Conservation (phyloP, 495 filamentous ascomycete species). For the Penicillium subrubescens region DNA sequence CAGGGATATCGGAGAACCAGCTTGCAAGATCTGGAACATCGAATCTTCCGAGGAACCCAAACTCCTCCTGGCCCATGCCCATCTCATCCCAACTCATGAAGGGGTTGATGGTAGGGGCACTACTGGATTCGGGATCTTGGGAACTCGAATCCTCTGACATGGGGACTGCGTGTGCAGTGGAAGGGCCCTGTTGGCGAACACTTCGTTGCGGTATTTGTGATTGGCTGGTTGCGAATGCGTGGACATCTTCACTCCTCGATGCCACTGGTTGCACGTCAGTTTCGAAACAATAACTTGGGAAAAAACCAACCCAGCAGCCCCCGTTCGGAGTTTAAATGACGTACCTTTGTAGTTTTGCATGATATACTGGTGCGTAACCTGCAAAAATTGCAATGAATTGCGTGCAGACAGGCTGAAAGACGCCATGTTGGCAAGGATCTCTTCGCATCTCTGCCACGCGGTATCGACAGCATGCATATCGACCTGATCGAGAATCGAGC, state of each 20-base stretch:
- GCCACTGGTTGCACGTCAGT: constrained; percentile 1
- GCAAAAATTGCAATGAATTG: constrained; percentile 37
- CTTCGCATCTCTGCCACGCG: constrained; percentile 34
- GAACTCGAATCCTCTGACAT: neutral
- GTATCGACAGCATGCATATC: constrained; percentile 21
- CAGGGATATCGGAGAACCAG: constrained; percentile 36
- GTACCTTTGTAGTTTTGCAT: constrained; percentile 26
- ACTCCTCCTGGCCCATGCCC: constrained; percentile 27
- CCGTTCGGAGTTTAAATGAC: neutral
- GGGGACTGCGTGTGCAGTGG: constrained; percentile 4
- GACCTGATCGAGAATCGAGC: constrained; percentile 28
- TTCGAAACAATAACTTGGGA: too few relatives aligned
- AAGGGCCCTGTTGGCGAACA: neutral
- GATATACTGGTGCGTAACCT: constrained; percentile 29
- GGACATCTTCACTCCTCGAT: constrained; percentile 6
- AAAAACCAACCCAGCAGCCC: too few relatives aligned
- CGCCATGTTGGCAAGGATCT: constrained; percentile 33
- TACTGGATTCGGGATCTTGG: constrained; percentile 7
- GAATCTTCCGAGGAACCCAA: constrained; percentile 34
- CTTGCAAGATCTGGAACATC: constrained; percentile 43
- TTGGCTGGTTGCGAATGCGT: constrained; percentile 2
- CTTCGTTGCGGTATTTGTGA: constrained; percentile 1
- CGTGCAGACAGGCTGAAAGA: constrained; percentile 33
- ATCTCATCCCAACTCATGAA: constrained; percentile 30
- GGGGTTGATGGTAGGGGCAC: constrained; percentile 13